These are phyloP conservation scores for Pseudocercospora pini-densiflorae DNA, from an alignment of 2,329 filamentous ascomycete species.

Conservation along the genomic window DNA sequence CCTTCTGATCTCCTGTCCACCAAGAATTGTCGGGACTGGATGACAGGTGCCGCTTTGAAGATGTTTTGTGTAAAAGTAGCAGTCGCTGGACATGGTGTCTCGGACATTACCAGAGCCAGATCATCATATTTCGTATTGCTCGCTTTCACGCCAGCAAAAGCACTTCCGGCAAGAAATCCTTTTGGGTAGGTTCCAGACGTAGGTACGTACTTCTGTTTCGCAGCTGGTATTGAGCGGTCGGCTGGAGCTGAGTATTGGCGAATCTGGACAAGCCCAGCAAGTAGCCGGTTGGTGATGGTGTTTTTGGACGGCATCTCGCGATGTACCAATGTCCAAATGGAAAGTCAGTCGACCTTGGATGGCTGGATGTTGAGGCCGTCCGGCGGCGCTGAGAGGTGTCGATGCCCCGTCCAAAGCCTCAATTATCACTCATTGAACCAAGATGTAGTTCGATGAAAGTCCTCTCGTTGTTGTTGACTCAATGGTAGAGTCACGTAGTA, in stretches of 20 bases:
- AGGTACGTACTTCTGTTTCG: conserved; percentile 91
- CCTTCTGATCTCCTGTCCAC: conserved; percentile 67
- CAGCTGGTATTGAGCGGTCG: conserved; percentile 67
- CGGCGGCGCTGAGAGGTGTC: not conserved
- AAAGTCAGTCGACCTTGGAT: not conserved
- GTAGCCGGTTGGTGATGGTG: conserved; percentile 30
- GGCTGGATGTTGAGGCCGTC: not conserved
- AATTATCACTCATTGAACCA: not conserved
- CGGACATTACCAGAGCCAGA: conserved; percentile 84
- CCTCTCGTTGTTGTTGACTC: not conserved
- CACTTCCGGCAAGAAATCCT: conserved; percentile 85
- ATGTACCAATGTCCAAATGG: not conserved
- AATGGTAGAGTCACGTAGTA: conserved; percentile 6
- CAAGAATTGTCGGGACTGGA: conserved; percentile 71
- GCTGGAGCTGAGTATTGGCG: conserved; percentile 65
- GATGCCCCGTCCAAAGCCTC: not conserved
- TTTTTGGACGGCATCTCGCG: conserved; percentile 9
- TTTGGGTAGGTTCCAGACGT: conserved; percentile 83
- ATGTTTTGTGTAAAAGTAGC: conserved; percentile 98
- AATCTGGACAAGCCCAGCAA: conserved; percentile 41
- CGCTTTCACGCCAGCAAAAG: conserved; percentile 91
- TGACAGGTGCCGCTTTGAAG: conserved; percentile 95
- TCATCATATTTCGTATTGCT: conserved; percentile 91
- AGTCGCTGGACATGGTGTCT: conserved; percentile 81
- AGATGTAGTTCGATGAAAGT: not conserved